A percentile compares a stretch with the other conserved stretches of the same genome.
These are phyloP conservation scores for Colletotrichum sp. DNA, from an alignment of 2,329 filamentous ascomycete species.

Conservation along the genomic window DNA sequence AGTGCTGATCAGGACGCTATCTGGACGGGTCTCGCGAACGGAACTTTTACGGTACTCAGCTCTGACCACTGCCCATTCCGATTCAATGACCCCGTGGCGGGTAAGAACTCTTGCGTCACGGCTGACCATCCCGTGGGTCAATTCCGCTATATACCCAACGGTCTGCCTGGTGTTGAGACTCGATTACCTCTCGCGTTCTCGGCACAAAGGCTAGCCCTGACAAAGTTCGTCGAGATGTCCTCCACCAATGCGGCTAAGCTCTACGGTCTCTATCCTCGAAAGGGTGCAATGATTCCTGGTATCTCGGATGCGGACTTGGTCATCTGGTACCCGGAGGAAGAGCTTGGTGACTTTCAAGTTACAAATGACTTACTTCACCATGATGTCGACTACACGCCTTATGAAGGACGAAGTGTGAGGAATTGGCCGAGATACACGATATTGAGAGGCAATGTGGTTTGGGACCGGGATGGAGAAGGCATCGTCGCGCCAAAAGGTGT, in stretches of 20 bases:
- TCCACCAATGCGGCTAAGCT: slow-evolving; percentile 60
- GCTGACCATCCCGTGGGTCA: slow-evolving; percentile 39
- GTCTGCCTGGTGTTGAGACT: slow-evolving; percentile 62
- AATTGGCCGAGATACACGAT: background rate
- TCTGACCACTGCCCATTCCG: background rate
- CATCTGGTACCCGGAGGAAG: background rate
- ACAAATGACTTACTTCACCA: background rate
- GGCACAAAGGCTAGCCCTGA: background rate
- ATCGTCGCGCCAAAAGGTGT: slow-evolving; percentile 40
- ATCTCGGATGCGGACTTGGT: slow-evolving; percentile 52
- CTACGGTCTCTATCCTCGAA: slow-evolving; percentile 57
- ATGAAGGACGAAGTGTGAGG: background rate
- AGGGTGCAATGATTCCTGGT: slow-evolving; percentile 55
- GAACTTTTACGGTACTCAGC: slow-evolving; percentile 54
- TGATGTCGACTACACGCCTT: background rate
- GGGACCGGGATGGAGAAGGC: background rate
- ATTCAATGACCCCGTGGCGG: background rate
- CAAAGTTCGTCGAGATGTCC: slow-evolving; percentile 57
- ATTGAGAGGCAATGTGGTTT: background rate
- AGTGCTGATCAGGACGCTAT: slow-evolving; percentile 53
- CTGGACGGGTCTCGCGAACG: slow-evolving; percentile 54
- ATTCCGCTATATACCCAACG: slow-evolving; percentile 65
- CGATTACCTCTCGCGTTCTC: slow-evolving; percentile 45
- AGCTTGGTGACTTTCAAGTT: background rate
- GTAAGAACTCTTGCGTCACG: slow-evolving; percentile 30